Conservation (phyloP, 129 eudicot species). For the Lactuca saligna region DNA sequence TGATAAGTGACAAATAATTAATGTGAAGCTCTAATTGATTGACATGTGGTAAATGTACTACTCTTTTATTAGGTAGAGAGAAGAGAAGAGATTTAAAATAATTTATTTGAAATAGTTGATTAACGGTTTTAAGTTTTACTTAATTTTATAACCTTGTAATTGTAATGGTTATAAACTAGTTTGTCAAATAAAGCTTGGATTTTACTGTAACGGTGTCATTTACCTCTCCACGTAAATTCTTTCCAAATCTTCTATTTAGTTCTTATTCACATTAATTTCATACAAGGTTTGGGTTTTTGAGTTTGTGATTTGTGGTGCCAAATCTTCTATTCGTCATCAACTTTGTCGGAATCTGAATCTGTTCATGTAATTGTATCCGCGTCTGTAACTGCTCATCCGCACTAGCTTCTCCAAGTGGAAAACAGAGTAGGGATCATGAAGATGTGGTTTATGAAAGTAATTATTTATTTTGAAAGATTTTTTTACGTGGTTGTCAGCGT, state of each 20-base stretch:
- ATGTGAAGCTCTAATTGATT: too few relatives aligned
- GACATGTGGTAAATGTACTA: too few relatives aligned
- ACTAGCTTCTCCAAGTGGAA: slow-evolving; percentile 53
- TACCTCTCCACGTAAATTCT: slow-evolving; percentile 12
- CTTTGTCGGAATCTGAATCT: slow-evolving; percentile 33
- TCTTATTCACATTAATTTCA: slow-evolving; percentile 15
- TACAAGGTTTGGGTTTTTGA: neutral
- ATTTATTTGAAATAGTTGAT: too few relatives aligned
- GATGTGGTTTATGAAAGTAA: slow-evolving; percentile 58
- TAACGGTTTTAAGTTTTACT: too few relatives aligned
- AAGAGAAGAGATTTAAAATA: too few relatives aligned
- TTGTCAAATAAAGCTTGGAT: neutral
- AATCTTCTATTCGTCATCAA: slow-evolving; percentile 22
- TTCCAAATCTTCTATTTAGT: slow-evolving; percentile 27
- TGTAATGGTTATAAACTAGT: too few relatives aligned
- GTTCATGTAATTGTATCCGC: slow-evolving; percentile 22
- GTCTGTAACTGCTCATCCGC: slow-evolving; percentile 38
- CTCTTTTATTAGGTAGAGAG: too few relatives aligned
- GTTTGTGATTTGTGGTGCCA: slow-evolving; percentile 12
- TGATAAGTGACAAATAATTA: too few relatives aligned
- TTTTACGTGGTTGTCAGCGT: too few relatives aligned
- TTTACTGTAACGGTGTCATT: slow-evolving; percentile 5
- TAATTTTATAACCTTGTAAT: too few relatives aligned
- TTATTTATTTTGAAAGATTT: too few relatives aligned
- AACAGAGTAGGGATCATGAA: slow-evolving; percentile 92